Base-by-base conservation (phyloP, 1,284 basidiomycete species). In the Erythrobasidium hasegawianum region DNA sequence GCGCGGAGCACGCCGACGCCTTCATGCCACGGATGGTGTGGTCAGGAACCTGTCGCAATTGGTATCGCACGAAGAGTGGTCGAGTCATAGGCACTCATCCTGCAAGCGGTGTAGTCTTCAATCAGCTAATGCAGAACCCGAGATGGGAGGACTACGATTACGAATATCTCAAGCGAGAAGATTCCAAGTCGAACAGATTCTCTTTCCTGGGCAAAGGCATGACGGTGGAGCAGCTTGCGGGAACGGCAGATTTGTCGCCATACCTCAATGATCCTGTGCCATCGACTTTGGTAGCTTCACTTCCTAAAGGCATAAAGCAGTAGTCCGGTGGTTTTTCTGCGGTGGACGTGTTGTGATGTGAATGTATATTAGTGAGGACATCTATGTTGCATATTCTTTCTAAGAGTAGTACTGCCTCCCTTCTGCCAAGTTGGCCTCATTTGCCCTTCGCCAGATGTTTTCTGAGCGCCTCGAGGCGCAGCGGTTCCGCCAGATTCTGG, bases 141-240 rank as follows among this genome's bases (percentile, higher is more conserved):
- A 54, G 68, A 50, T 69, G 40, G 38, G 68, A 69, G 43, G 72
- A 75, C 60, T 69, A 74, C 58, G 64, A 71, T 26, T 71, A 59
- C 70, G 73, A 61, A 14, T 70, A 71, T 14, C n/a, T 60, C 27
- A 39, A 54, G 38, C 38, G 41, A 47, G 43, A 43, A 7, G 55
- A 53, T n/a, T 58, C 56, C n/a, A 50, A 66, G 18, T 58, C 59
- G 5, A 75, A 74, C 50, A 69, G 70, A 16, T 76, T 74, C 57
- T 54, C 67, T 8, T 76, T 73, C 64, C 57, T 73, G 55, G 75
- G 73, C n/a, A 74, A 75, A 52, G 75, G 75, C 2, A 72, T 71
- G 54, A 71, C 73, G 2, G 45, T 13, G 9, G 64, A 58, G 20
- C 49, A 66, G 14, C 40, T 55, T 22, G 69, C 41, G 29, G 62